Evolutionary conservation across 495 filamentous ascomycete genomes (phyloP), one percentile per base, ranked within the genome.

Genomic region (Hypoxylon fuscum): DNA sequence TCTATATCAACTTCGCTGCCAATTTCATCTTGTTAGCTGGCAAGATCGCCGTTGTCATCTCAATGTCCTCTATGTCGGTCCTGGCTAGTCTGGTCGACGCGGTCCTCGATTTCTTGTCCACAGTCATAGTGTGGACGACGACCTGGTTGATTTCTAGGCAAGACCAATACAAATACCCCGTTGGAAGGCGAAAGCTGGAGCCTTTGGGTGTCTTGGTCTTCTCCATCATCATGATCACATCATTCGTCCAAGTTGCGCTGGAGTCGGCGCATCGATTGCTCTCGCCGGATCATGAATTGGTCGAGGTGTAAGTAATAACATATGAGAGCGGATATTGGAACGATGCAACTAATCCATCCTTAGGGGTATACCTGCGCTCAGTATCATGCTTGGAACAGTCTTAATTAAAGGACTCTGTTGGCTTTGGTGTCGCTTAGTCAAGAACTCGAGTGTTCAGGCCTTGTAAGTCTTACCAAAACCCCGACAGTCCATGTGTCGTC

Each of bases 71-170:
- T 12, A 85, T 97, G 53, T 96, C 92, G 3, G 90, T 97, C 11
- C 81, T 97, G 10, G 93, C 93, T 12, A 90, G 87, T 65, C 81
- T 97, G 53, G 93, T 97, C 1, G 93, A 97, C 67, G 92, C 90
- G 2, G 86, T 89, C 0, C 81, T 97, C 11, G 93, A 97, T 68
- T 96, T 96, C 66, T 77, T 97, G 35, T 89, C 85, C 32, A 97
- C 92, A 0, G 87, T 84, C 32, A 96, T 97, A 42, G 87, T 96
- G 37, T 93, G 90, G 90, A 82, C 85, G 3, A 94, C 91, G 0
- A 91, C 90, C n/a, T 71, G 70, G 63, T 78, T 95, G 51, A 94
- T 95, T 59, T 83, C 82, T 42, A 83, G 82, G 37, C 86, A 88
- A 51, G 91, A 96, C 64, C 86, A 86, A 47, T 91, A 92, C 63